These are phyloP conservation scores for Monosporozyma servazzii DNA, from an alignment of 805 yeast genomes.

Conservation along the genomic window DNA sequence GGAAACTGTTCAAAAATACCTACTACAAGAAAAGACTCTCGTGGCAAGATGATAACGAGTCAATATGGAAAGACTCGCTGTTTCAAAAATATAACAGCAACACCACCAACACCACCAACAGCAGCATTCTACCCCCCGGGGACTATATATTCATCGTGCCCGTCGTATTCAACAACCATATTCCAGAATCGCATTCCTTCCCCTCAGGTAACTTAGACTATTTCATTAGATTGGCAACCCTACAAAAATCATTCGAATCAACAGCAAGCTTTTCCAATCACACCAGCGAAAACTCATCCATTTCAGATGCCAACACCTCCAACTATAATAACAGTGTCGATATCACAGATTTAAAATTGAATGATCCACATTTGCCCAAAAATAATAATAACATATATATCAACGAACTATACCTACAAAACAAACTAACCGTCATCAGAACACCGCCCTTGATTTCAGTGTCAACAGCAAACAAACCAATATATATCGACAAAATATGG, in stretches of 20 bases:
- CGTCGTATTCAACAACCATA: constrained; percentile 46
- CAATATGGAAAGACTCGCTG: constrained; percentile 2
- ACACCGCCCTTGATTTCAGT: constrained; percentile 34
- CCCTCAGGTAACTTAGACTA: constrained; percentile 29
- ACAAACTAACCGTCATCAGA: constrained; percentile 31
- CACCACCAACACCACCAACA: constrained; percentile 1
- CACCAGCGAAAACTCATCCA: not conserved
- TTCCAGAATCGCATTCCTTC: constrained; percentile 39
- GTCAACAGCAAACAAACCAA: constrained; percentile 52
- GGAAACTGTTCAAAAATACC: constrained; percentile 15
- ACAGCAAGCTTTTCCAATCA: too few relatives aligned
- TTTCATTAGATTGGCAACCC: constrained; percentile 11
- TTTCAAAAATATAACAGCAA: constrained; percentile 2
- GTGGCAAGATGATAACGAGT: constrained; percentile 6
- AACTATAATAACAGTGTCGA: not conserved
- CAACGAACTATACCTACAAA: constrained; percentile 18
- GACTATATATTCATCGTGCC: constrained; percentile 63
- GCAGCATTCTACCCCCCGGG: constrained; percentile 42
- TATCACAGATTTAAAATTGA: not conserved
- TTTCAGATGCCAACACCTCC: not conserved
- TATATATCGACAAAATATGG: constrained; percentile 71
- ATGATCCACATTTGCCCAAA: not conserved
- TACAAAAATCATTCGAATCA: too few relatives aligned
- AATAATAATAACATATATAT: not conserved
- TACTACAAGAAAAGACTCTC: constrained; percentile 5